Evolutionary conservation across 257 asterid genomes (phyloP).

Genomic region (Lithospermum erythrorhizon): DNA sequence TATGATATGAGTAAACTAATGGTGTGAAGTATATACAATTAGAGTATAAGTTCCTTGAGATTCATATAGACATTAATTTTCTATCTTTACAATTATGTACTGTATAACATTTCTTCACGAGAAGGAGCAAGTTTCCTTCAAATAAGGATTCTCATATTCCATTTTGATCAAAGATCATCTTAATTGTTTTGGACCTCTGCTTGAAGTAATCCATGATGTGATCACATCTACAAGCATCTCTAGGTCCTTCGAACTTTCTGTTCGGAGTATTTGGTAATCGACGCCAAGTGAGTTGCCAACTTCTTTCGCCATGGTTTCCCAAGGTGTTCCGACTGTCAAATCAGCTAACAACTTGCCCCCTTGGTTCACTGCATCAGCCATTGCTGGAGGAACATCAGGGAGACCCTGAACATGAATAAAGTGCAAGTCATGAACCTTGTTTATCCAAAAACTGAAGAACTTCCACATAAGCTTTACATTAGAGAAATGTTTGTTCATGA

Average conservation of each 20-base stretch:
- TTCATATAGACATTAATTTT: no score
- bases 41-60: neutral
- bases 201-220: slow-evolving; percentile 61
- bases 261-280: slow-evolving; percentile 6
- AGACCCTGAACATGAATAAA: slow-evolving; percentile 42
- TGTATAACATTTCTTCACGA: neutral
- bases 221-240: slow-evolving; percentile 56
- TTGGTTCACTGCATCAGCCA: slow-evolving; percentile 83
- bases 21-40: neutral
- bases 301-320: slow-evolving; percentile 88
- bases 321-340: slow-evolving; percentile 86
- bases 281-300: slow-evolving; percentile 38
- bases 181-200: slow-evolving; percentile 46
- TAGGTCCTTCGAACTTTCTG: slow-evolving; percentile 50
- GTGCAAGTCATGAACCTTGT: neutral
- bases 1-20: no score
- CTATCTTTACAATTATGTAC: neutral
- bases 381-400: slow-evolving; percentile 87
- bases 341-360: slow-evolving; percentile 76
- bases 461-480: neutral
- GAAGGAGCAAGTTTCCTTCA: neutral
- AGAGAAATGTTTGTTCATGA: no score
- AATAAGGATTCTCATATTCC: neutral
- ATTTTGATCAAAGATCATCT: neutral
- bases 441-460: neutral